A percentile compares a stretch with the other conserved stretches of the same genome.
Evolutionary conservation across 2,329 filamentous ascomycete genomes (phyloP).

Genomic region (Alternaria brassicae): DNA sequence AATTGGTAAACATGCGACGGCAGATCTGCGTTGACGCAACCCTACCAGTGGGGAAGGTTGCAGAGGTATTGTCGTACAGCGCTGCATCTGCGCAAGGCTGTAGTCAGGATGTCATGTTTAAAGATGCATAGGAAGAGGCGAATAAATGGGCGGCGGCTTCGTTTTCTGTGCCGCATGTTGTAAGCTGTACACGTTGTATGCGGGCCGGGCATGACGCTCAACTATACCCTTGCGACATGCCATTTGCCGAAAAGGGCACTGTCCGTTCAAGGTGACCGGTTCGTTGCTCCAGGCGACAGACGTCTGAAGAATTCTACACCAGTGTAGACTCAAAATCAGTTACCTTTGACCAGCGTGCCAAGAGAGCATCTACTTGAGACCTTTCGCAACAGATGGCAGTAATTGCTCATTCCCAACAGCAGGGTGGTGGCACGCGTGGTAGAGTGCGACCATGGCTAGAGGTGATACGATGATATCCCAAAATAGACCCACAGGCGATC

Average conservation of each 20-base stretch:
- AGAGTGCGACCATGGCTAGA: conserved; percentile 11
- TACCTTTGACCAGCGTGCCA: conserved; percentile 8
- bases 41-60: conserved; percentile 10
- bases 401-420: conserved; percentile 16
- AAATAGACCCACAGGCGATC: conserved; percentile 30
- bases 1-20: conserved; percentile 13
- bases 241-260: neutral
- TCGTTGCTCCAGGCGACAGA: neutral
- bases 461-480: conserved; percentile 13
- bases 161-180: neutral
- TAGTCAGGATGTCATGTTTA: neutral
- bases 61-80: neutral
- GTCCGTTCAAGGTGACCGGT: neutral
- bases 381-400: neutral
- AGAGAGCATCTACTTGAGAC: conserved; percentile 16
- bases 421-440: conserved; percentile 10
- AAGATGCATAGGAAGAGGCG: neutral
- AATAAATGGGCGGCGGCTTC: neutral
- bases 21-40: conserved; percentile 10
- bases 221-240: neutral
- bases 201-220: neutral
- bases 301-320: no score
- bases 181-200: conserved; percentile 3
- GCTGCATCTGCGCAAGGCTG: neutral
- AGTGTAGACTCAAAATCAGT: no score